Evolutionary conservation across 139 green algal species (phyloP).

Genomic region (Coelastrella sp.): DNA sequence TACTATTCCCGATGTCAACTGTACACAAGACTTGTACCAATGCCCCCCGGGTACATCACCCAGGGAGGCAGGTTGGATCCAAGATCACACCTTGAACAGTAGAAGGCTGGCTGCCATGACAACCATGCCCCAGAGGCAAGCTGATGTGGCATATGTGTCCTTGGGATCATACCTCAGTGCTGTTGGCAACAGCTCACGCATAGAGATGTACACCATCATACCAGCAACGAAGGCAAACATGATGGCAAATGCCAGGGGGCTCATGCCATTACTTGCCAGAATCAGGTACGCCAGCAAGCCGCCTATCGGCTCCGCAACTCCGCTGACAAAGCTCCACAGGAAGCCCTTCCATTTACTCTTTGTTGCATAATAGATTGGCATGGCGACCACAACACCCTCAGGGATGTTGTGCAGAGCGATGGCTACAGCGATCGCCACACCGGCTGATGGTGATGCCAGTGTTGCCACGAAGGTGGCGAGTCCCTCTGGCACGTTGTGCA

Average conservation of each 20-base stretch:
- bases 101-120: conserved; percentile 79
- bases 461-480: conserved; percentile 74
- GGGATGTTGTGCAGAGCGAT: conserved; percentile 55
- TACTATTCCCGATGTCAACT: too few relatives aligned
- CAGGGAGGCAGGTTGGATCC: neutral
- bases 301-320: conserved; percentile 81
- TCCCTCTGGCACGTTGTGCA: conserved; percentile 88
- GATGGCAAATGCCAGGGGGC: conserved; percentile 68
- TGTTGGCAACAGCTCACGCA: conserved; percentile 86
- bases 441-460: conserved; percentile 63
- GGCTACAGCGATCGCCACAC: conserved; percentile 71
- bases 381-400: conserved; percentile 84
- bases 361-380: conserved; percentile 90
- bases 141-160: conserved; percentile 65
- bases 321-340: conserved; percentile 73
- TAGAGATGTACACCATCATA: conserved; percentile 85
- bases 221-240: conserved; percentile 81
- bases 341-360: conserved; percentile 78
- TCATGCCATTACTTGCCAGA: conserved; percentile 4
- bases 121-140: conserved; percentile 75
- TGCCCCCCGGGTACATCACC: neutral
- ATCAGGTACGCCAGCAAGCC: conserved; percentile 64
- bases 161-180: conserved; percentile 81
- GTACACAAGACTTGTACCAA: neutral
- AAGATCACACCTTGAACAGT: conserved; percentile 66